These are phyloP conservation scores for Alternaria arbusti DNA, from an alignment of 2,329 filamentous ascomycete species.

Conservation along the genomic window DNA sequence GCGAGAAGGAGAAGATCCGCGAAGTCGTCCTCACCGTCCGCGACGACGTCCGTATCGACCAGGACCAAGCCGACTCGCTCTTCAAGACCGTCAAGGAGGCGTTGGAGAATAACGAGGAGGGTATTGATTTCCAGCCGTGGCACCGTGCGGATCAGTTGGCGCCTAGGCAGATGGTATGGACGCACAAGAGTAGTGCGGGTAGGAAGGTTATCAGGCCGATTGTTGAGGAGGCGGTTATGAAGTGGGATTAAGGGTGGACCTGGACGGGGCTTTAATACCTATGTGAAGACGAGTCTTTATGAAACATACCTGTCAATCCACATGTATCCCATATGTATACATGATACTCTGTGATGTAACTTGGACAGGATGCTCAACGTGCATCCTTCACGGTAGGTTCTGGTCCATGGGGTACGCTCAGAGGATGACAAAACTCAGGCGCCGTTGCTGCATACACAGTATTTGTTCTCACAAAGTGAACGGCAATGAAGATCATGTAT, in stretches of 20 bases:
- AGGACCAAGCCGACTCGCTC: slow-evolving; percentile 52
- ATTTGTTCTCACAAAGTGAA: neutral
- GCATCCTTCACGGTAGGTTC: neutral
- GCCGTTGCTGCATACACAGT: neutral
- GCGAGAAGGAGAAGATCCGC: slow-evolving; percentile 55
- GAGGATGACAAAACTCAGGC: neutral
- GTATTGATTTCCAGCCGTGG: slow-evolving; percentile 53
- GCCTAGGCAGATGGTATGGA: slow-evolving; percentile 56
- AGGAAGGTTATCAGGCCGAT: slow-evolving; percentile 56
- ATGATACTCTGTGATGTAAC: neutral
- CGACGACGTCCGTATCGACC: slow-evolving; percentile 54
- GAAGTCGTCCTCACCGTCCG: slow-evolving; percentile 55
- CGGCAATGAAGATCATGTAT: neutral
- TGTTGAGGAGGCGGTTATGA: slow-evolving; percentile 53
- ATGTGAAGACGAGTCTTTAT: neutral
- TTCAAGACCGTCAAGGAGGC: slow-evolving; percentile 51
- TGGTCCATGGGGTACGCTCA: neutral
- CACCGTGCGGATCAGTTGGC: slow-evolving; percentile 52
- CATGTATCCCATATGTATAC: neutral
- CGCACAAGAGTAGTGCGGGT: slow-evolving; percentile 49
- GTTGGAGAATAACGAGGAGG: slow-evolving; percentile 49
- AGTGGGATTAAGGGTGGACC: slow-evolving; percentile 42
- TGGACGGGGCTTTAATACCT: neutral
- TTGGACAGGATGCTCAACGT: neutral
- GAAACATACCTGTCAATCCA: neutral